Evolutionary conservation across 768 basidiomycete genomes (phyloP).

Genomic region (Cystobasidiopsis lactophilus): DNA sequence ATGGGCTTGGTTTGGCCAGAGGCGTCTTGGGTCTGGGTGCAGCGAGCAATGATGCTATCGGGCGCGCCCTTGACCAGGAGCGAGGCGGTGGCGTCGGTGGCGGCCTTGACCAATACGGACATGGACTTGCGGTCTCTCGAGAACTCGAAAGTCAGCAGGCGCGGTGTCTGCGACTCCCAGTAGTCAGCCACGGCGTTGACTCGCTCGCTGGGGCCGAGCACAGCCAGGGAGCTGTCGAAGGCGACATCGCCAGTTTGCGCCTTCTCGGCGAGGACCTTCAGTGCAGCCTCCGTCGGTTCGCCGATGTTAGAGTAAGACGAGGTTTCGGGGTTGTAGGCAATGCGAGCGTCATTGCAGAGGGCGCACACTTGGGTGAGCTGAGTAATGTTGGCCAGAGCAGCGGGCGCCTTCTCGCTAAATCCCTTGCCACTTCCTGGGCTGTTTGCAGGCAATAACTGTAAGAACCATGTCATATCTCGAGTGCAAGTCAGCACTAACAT

Average conservation of each 20-base stretch:
- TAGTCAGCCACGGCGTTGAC: conserved; percentile 66
- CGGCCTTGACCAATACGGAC: conserved; percentile 68
- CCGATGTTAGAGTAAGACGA: conserved; percentile 59
- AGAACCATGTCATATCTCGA: neutral
- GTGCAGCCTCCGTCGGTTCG: conserved; percentile 90
- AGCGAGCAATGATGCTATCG: conserved; percentile 78
- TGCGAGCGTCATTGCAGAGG: conserved; percentile 84
- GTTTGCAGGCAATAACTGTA: conserved; percentile 23
- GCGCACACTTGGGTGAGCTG: conserved; percentile 65
- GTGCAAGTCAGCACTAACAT: conserved; percentile 18
- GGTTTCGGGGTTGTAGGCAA: conserved; percentile 70
- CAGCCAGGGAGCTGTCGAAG: conserved; percentile 34
- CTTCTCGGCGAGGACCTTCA: conserved; percentile 88
- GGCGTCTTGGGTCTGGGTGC: conserved; percentile 47
- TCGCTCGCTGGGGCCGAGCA: conserved; percentile 38
- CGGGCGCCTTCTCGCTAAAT: conserved; percentile 39
- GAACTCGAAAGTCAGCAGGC: conserved; percentile 89
- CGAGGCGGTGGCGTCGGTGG: conserved; percentile 31
- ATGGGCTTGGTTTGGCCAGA: conserved; percentile 40
- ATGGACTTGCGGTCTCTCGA: conserved; percentile 97
- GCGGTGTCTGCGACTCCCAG: conserved; percentile 49
- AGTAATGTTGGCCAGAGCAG: conserved; percentile 22
- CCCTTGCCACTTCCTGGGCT: conserved; percentile 16
- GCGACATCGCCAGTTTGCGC: conserved; percentile 45
- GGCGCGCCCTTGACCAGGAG: conserved; percentile 91